Percentiles rank a stretch among this genome's conserved stretches.
These are phyloP conservation scores for Boechera stricta DNA, from an alignment of 345 rosid genomes.

Conservation along the genomic window DNA sequence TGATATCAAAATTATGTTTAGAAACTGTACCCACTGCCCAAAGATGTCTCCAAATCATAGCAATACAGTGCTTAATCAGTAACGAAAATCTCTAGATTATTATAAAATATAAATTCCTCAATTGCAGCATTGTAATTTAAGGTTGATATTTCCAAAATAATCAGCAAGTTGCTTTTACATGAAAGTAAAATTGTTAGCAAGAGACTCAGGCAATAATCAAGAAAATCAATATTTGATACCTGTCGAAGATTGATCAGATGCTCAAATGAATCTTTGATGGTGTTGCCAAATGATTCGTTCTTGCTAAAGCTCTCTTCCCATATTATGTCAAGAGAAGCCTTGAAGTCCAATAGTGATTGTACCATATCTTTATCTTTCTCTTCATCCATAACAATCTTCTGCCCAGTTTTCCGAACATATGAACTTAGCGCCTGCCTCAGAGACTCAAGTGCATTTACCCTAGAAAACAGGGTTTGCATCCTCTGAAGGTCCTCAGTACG, in stretches of 20 bases:
- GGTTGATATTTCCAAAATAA: constrained; percentile 24
- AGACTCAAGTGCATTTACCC: constrained; percentile 87
- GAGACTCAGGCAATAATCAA: constrained; percentile 10
- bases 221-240: constrained; percentile 50
- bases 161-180: constrained; percentile 13
- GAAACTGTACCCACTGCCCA: not conserved
- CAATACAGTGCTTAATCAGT: constrained; percentile 11
- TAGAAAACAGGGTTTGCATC: constrained; percentile 75
- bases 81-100: not conserved
- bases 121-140: not conserved
- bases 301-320: constrained; percentile 93
- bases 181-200: constrained; percentile 4
- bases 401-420: constrained; percentile 87
- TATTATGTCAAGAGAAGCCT: constrained; percentile 86
- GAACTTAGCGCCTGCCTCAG: constrained; percentile 79
- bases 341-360: constrained; percentile 78
- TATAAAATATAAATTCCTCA: not conserved
- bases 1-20: not conserved
- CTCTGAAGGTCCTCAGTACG: constrained; percentile 89
- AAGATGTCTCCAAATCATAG: constrained; percentile 4
- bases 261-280: constrained; percentile 95
- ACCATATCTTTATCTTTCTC: constrained; percentile 99
- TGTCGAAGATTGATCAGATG: constrained; percentile 94
- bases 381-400: constrained; percentile 89
- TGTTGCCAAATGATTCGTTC: constrained; percentile 88